Conservation (phyloP, 1,284 basidiomycete genomes). For the Naganishia sp. region DNA sequence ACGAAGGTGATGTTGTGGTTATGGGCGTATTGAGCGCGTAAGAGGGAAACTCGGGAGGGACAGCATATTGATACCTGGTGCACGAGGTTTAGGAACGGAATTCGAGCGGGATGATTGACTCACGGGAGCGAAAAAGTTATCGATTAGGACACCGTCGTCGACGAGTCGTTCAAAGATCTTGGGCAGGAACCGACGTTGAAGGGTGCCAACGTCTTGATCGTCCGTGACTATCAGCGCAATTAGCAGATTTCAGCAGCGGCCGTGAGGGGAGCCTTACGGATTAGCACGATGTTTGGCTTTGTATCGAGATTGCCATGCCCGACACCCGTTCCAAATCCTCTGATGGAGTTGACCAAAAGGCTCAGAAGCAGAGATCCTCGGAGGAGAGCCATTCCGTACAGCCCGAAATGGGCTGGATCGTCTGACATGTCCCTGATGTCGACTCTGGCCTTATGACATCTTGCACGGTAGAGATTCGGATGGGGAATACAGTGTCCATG, state of each 20-base stretch:
- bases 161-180: conserved; percentile 37
- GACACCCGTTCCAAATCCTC: not conserved
- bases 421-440: too few relatives aligned
- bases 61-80: conserved; percentile 40
- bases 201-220: conserved; percentile 39
- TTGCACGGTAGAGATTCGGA: too few relatives aligned
- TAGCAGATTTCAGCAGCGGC: not conserved
- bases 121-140: conserved; percentile 42
- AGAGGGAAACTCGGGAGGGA: conserved; percentile 41
- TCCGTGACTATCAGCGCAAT: conserved; percentile 36
- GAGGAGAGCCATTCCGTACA: too few relatives aligned
- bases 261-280: conserved; percentile 33
- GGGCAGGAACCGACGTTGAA: conserved; percentile 35
- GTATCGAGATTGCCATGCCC: not conserved
- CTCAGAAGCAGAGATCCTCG: too few relatives aligned
- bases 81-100: not conserved
- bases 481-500: too few relatives aligned
- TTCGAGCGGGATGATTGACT: not conserved
- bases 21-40: conserved; percentile 44
- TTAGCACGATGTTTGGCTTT: conserved; percentile 41
- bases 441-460: too few relatives aligned
- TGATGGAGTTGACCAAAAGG: not conserved
- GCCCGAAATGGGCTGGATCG: too few relatives aligned
- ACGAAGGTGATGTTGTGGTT: conserved; percentile 47
- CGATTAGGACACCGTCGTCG: conserved; percentile 37